A percentile compares a stretch with the other conserved stretches of the same genome.
Evolutionary conservation across 176 grass and related monocot genomes (phyloP).

Genomic region (Phoenix dactylifera): DNA sequence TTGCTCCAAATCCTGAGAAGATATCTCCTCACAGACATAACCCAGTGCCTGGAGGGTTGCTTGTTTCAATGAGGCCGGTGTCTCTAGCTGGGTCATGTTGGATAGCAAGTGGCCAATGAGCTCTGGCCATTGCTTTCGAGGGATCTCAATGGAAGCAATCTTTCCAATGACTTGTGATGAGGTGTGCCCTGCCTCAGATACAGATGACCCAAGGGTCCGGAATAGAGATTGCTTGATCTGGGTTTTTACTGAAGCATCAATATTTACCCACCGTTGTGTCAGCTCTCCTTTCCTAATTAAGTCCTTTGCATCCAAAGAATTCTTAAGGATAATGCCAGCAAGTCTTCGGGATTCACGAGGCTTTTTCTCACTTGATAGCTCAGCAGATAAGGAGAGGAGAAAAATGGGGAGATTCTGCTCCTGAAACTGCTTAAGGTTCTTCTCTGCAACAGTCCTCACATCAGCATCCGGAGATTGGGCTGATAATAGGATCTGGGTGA

Average conservation of each 20-base stretch:
- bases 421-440: conserved; percentile 73
- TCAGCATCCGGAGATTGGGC: conserved; percentile 72
- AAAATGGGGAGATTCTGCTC: conserved; percentile 80
- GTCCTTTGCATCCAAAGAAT: conserved; percentile 72
- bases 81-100: conserved; percentile 47
- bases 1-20: conserved; percentile 59
- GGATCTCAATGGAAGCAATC: conserved; percentile 88
- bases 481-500: conserved; percentile 59
- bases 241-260: conserved; percentile 51
- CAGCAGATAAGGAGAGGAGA: conserved; percentile 62
- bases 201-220: conserved; percentile 50
- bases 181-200: conserved; percentile 62
- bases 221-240: conserved; percentile 87
- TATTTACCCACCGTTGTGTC: conserved; percentile 47
- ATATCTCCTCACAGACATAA: conserved; percentile 93
- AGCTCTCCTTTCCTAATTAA: conserved; percentile 47
- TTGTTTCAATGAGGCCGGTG: conserved; percentile 59
- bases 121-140: conserved; percentile 80
- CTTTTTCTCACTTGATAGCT: conserved; percentile 55
- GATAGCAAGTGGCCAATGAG: conserved; percentile 59
- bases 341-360: conserved; percentile 65
- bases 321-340: conserved; percentile 82
- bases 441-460: conserved; percentile 49
- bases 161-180: conserved; percentile 93
- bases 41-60: conserved; percentile 81